Conservation (phyloP, 2,329 filamentous ascomycete species). For the Rutstroemia sydowiana region DNA sequence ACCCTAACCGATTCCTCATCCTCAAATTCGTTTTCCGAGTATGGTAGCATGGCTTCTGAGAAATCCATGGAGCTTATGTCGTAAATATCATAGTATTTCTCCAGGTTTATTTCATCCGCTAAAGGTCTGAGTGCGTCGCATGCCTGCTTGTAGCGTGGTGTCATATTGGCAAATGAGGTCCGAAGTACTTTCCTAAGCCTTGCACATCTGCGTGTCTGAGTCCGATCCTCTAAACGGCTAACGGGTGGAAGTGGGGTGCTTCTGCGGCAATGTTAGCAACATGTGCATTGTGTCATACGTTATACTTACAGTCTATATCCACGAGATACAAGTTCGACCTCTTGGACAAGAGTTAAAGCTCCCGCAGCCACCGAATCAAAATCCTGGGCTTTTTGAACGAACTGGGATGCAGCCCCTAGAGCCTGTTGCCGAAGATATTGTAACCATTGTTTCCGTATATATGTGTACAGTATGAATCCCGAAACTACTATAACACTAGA, state of each 20-base stretch:
- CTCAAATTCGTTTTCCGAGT: slow-evolving; percentile 60
- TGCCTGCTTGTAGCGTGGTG: slow-evolving; percentile 65
- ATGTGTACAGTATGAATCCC: slow-evolving; percentile 55
- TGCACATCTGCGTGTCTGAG: slow-evolving; percentile 70
- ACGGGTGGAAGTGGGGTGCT: slow-evolving; percentile 88
- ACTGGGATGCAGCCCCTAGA: slow-evolving; percentile 57
- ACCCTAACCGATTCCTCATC: slow-evolving; percentile 71
- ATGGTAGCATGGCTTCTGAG: slow-evolving; percentile 58
- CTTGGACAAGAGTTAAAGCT: slow-evolving; percentile 76
- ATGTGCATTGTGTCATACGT: too few species aligned
- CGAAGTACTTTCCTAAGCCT: slow-evolving; percentile 72
- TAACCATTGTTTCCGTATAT: slow-evolving; percentile 73
- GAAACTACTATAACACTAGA: slow-evolving; percentile 44
- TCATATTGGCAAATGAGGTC: slow-evolving; percentile 59
- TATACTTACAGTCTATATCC: slow-evolving; percentile 81
- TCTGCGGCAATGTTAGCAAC: slow-evolving; percentile 40
- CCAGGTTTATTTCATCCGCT: slow-evolving; percentile 72
- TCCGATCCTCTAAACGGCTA: slow-evolving; percentile 78
- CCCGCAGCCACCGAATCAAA: slow-evolving; percentile 73
- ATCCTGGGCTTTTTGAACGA: slow-evolving; percentile 69
- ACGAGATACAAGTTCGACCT: slow-evolving; percentile 90
- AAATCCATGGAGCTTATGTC: slow-evolving; percentile 70
- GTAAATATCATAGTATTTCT: slow-evolving; percentile 89
- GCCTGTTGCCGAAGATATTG: slow-evolving; percentile 70
- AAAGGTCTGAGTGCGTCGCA: slow-evolving; percentile 63